Evolutionary conservation across 2,329 filamentous ascomycete genomes (phyloP), one percentile per base, ranked within the genome.

Genomic region (Clonostachys rosea): DNA sequence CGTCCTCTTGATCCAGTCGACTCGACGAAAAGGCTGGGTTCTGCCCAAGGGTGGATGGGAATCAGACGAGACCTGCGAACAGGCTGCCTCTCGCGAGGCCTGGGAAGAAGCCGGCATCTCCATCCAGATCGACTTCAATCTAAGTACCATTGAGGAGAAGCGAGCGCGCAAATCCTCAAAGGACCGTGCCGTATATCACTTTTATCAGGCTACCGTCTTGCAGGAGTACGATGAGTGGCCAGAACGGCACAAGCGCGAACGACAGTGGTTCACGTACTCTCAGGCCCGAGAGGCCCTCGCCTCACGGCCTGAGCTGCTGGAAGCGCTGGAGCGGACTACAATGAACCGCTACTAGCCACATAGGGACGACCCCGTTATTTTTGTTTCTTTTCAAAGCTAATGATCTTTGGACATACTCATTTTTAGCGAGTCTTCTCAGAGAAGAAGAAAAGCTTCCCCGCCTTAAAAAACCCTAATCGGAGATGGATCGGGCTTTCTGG

Each of bases 31-130:
- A 66, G 89, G 89, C 59, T 99, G 94, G 94, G 94, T 99, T 40
- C 78, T 99, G 49, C 94, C 94, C 50, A 99, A 99, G 67, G 94
- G 94, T 62, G 94, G 94, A 50, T 99, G 94, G 91, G 94, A 99
- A 68, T 86, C 84, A 34, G 94, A 99, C 68, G 94, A 99, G 71
- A 81, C 85, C 52, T 94, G 89, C 53, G 83, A 87, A 52, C 81
- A 92, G 64, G 89, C 94, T 48, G 94, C 94, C 47, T 69, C 86
- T 75, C 75, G 94, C 56, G 94, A 99, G 69, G 94, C 94, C 51
- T 97, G 94, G 94, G 94, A 97, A 73, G 94, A 97, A 72, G 94
- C 91, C 40, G 94, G 94, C 59, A 95, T 97, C 60, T 77, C 87
- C 59, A 88, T 92, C 67, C 86, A 81, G 49, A 85, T 96, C 66